Conservation (phyloP, 345 rosid genomes). For the Eucalyptus caleyi region DNA sequence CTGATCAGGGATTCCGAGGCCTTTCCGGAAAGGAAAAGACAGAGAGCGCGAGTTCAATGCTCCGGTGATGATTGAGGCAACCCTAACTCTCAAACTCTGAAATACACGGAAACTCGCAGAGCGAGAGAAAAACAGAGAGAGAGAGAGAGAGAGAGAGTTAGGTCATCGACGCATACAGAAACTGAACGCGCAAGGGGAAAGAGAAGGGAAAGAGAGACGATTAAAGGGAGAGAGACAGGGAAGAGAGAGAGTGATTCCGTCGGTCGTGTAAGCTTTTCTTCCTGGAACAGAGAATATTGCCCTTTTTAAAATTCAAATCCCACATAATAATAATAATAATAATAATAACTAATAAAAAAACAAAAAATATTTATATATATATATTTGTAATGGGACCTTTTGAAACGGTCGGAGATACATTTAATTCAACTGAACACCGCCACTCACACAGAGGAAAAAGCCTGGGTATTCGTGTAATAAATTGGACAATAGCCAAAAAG, state of each 20-base stretch:
- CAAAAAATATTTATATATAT: too few species aligned
- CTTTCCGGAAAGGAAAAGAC: neutral
- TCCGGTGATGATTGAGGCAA: neutral
- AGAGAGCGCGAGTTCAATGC: neutral
- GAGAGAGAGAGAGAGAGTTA: neutral
- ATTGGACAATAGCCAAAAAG: neutral
- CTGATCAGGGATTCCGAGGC: neutral
- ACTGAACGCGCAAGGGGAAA: neutral
- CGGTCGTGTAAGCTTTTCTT: neutral
- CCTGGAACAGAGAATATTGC: neutral
- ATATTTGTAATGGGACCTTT: neutral
- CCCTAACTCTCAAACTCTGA: neutral
- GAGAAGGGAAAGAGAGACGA: neutral
- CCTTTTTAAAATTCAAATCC: neutral
- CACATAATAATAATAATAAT: neutral
- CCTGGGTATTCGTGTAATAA: neutral
- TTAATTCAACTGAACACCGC: neutral
- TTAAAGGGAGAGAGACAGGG: neutral
- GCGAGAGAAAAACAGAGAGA: neutral
- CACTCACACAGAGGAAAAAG: neutral
- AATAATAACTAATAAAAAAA: rapidly evolving
- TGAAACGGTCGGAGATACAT: neutral
- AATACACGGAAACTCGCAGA: neutral
- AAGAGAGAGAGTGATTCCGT: neutral
- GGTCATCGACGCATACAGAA: neutral